Evolutionary conservation across 306 rosid genomes (phyloP), one percentile per base, ranked within the genome.

Genomic region (Medicago ruthenica): DNA sequence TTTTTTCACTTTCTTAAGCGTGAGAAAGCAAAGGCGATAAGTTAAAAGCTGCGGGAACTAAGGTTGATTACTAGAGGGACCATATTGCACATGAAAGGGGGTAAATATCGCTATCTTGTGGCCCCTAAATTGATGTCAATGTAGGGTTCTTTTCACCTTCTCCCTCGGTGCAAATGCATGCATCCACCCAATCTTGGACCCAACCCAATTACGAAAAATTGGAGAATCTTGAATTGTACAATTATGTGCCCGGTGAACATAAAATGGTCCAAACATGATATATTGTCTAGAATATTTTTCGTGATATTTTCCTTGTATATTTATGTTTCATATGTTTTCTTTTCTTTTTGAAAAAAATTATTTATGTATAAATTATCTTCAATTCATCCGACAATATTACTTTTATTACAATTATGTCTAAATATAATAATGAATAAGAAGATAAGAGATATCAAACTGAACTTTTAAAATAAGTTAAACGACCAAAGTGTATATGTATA

Each of bases 11-110:
- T 40, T 65, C 16, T 40, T 11, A 39, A 18, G 50, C n/a, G 14
- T 22, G 37, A 58, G 64, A 59, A 59, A 16, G 15, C 2, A 59
- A 7, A 12, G 39, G 37, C 14, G 67, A 61, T 36, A 62, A 62
- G 64, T 62, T 62, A 4, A 62, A 36, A 62, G 45, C 22, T 62
- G 45, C 13, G 13, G 47, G 44, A 68, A 80, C 75, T 27, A 42
- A 67, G 63, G 55, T 70, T 40, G 68, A n/a, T 54, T 9, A 18
- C 27, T 70, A 21, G 48, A 63, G 71, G 76, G 70, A 81, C 76
- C 80, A 75, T 53, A 18, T 17, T 54, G 79, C 86, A 83, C 84
- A 71, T 79, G 83, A 44, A 18, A 74, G 39, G 65, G 70, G 73
- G 40, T 69, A 10, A 13, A 10, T 31, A 50, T 67, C 45, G 0